These are phyloP conservation scores for Lumnitzera littorea DNA, from an alignment of 345 rosid species.

Conservation along the genomic window DNA sequence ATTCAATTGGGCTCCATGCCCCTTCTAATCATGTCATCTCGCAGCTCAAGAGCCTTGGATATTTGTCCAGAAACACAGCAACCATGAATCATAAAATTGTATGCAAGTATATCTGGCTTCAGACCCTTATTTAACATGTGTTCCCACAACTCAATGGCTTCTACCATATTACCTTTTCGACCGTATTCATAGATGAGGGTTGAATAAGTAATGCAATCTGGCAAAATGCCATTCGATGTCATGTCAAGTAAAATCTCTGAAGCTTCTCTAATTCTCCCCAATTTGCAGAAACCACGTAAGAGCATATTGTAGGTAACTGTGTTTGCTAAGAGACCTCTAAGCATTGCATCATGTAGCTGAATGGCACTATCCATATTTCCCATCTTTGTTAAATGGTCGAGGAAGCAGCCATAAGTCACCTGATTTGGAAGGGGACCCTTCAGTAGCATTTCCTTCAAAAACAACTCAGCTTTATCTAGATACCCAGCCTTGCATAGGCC, in stretches of 20 bases:
- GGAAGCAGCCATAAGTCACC: conserved; percentile 73
- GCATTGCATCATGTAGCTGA: conserved; percentile 55
- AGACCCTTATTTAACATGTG: conserved; percentile 55
- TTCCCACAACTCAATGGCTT: conserved; percentile 66
- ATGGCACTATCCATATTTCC: conserved; percentile 69
- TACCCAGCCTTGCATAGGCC: conserved; percentile 78
- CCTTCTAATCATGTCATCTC: conserved; percentile 61
- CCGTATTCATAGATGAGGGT: conserved; percentile 69
- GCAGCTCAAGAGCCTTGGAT: conserved; percentile 51
- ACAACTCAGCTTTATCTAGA: conserved; percentile 55
- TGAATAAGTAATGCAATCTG: conserved; percentile 83
- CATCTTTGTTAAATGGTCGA: conserved; percentile 52
- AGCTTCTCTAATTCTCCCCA: conserved; percentile 66
- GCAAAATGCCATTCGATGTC: conserved; percentile 45
- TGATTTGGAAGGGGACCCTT: conserved; percentile 53
- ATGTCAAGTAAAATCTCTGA: conserved; percentile 43
- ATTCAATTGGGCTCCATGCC: conserved; percentile 31
- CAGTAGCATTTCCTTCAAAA: conserved; percentile 49
- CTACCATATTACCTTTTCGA: conserved; percentile 40
- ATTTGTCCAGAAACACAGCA: conserved; percentile 58
- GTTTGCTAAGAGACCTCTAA: conserved; percentile 59
- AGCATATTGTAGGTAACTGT: conserved; percentile 67
- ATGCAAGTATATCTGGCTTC: conserved; percentile 65
- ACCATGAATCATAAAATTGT: conserved; percentile 57
- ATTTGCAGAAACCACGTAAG: conserved; percentile 68